Base-by-base conservation (phyloP, 345 rosid genomes). In the Cardamine chenopodiifolia region DNA sequence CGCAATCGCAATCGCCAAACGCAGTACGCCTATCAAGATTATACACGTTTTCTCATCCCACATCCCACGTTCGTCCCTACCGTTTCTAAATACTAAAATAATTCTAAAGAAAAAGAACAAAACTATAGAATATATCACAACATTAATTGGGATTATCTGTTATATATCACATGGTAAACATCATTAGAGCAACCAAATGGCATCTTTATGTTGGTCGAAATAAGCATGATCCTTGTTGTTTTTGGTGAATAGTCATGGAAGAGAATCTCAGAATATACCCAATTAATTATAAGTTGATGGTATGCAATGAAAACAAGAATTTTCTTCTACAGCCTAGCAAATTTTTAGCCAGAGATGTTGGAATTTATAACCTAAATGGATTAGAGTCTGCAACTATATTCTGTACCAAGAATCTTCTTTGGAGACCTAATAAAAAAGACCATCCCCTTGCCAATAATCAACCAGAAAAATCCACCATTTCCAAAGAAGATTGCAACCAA, bases 401-500 rank as follows among this genome's bases (percentile, higher is more conserved):
- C 61, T 77, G 76, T 77, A 71, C 68, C 76, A 71, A 37, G 67
- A 70, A 64, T 65, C 73, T 32, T 1, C 11, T 67, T 29, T 7
- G 8, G 28, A 40, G 13, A 34, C 55, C 62, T 76, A 76, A 3
- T 63, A 72, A 68, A 65, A 77, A 48, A 71, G 80, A 29, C 72
- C 72, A 50, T 77, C 77, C 25, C 57, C 80, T 1, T 64, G 80
- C 77, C 77, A 77, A 17, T 3, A 39, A 47, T 77, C 80, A 1
- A 57, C 76, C 28, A 77, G 72, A 77, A 77, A n/a, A 77, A 49
- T 77, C 80, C 49, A 77, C 80, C 80, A 77, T 77, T 40, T 77
- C 80, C 72, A 68, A 23, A 12, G 7, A 69, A 61, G 40, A 31
- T 61, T 42, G 23, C 57, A 61, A 22, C 59, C 22, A 75, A 28